Evolutionary conservation across 164 flowering plant species (phyloP).

Genomic region (Macadamia tetraphylla): DNA sequence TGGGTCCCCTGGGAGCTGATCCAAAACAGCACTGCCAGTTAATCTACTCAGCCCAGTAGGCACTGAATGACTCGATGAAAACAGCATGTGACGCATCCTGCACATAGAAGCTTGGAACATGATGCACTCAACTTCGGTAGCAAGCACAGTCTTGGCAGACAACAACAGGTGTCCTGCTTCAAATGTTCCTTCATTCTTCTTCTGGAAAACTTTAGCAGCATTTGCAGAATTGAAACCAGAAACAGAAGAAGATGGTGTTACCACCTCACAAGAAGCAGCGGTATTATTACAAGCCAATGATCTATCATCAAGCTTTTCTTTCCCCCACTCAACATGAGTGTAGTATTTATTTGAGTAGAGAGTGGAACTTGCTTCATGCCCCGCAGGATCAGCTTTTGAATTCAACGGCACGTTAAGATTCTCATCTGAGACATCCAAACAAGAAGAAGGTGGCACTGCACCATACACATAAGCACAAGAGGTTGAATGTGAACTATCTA

Average conservation of each 20-base stretch:
- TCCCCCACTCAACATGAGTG: conserved; percentile 48
- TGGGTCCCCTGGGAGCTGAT: conserved; percentile 49
- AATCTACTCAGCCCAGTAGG: conserved; percentile 31
- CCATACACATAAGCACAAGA: conserved; percentile 55
- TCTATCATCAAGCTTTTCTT: conserved; percentile 25
- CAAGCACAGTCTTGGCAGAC: conserved; percentile 58
- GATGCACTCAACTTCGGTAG: conserved; percentile 75
- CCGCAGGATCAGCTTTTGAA: conserved; percentile 29
- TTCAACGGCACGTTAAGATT: conserved; percentile 31
- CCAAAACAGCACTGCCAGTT: conserved; percentile 30
- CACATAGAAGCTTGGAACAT: conserved; percentile 92
- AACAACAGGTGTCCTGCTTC: conserved; percentile 33
- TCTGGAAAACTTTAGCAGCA: conserved; percentile 37
- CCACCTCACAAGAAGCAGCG: conserved; percentile 36
- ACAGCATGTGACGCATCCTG: conserved; percentile 61
- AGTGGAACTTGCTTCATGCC: conserved; percentile 25
- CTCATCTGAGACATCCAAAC: conserved; percentile 45
- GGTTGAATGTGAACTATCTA: conserved; percentile 64
- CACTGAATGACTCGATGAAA: conserved; percentile 34
- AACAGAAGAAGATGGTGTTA: conserved; percentile 29
- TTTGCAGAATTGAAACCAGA: conserved; percentile 41
- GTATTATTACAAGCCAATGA: conserved; percentile 18
- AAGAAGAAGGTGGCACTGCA: conserved; percentile 70
- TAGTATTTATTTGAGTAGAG: conserved; percentile 50
- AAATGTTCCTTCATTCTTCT: conserved; percentile 30